A percentile compares a stretch with the other conserved stretches of the same genome.
These are phyloP conservation scores for Berberis vulgaris DNA, from an alignment of 164 flowering plant species.

Conservation along the genomic window DNA sequence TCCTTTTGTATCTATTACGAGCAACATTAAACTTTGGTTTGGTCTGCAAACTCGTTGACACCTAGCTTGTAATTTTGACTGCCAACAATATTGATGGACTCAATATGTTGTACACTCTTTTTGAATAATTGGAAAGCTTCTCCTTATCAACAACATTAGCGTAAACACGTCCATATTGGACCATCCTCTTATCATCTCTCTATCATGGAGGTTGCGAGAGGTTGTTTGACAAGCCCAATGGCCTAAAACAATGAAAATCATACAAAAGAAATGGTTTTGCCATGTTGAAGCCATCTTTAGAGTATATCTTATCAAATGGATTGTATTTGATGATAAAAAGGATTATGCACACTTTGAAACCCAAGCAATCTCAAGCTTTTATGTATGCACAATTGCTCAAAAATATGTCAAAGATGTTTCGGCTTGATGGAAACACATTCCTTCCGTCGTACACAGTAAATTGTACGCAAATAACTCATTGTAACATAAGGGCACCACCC, in stretches of 20 bases:
- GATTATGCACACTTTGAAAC: too few relatives aligned
- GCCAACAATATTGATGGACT: background rate
- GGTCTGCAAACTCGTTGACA: slow-evolving; percentile 6
- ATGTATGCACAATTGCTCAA: too few relatives aligned
- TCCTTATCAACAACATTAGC: background rate
- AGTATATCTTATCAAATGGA: too few relatives aligned
- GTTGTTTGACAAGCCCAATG: background rate
- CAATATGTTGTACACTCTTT: background rate
- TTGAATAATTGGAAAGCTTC: background rate
- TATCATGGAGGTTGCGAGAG: background rate
- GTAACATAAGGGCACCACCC: too few relatives aligned
- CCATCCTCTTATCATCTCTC: slow-evolving; percentile 1
- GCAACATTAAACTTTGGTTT: background rate
- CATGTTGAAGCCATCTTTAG: background rate
- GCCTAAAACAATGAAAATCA: background rate
- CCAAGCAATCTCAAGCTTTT: too few relatives aligned
- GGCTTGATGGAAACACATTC: too few relatives aligned
- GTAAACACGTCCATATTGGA: background rate
- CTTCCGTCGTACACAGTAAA: too few relatives aligned
- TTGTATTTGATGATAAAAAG: too few relatives aligned
- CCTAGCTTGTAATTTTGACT: slow-evolving; percentile 1
- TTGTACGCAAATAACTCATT: too few relatives aligned
- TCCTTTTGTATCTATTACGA: background rate
- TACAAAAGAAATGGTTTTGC: background rate
- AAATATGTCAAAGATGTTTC: too few relatives aligned